Percentiles rank a stretch among this genome's conserved stretches.
Evolutionary conservation across 345 rosid genomes (phyloP).

Genomic region (Citrus glauca): DNA sequence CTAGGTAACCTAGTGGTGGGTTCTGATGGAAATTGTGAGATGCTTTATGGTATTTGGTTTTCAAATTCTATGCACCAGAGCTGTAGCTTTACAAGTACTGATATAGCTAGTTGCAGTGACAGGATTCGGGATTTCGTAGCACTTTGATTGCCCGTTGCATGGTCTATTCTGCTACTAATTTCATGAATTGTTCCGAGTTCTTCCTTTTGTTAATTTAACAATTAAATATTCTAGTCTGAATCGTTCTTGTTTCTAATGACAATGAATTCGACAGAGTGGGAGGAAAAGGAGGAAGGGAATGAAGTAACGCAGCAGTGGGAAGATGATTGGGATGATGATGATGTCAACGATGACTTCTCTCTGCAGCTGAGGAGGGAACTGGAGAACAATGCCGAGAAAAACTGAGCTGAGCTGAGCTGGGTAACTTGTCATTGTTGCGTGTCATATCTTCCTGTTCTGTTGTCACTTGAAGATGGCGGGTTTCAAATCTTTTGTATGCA

Average conservation of each 20-base stretch:
- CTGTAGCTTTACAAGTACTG: not conserved
- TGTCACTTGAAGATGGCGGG: not conserved
- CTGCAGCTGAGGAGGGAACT: slow-evolving; percentile 80
- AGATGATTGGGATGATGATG: slow-evolving; percentile 97
- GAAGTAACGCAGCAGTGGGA: slow-evolving; percentile 89
- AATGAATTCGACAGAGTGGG: slow-evolving; percentile 51
- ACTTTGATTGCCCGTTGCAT: not conserved
- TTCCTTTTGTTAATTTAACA: not conserved
- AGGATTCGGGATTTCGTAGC: not conserved
- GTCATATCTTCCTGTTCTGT: not conserved
- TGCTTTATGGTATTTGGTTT: not conserved
- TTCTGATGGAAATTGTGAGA: not conserved
- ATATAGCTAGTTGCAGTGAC: not conserved
- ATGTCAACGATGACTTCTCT: slow-evolving; percentile 89
- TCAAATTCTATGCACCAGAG: not conserved
- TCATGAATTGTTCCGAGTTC: not conserved
- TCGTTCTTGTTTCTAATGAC: not conserved
- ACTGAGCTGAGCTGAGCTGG: slow-evolving; percentile 20
- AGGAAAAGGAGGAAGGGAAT: slow-evolving; percentile 69
- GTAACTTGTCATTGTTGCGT: not conserved
- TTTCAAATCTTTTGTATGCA: not conserved
- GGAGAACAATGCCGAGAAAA: slow-evolving; percentile 53
- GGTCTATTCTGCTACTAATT: not conserved
- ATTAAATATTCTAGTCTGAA: not conserved
- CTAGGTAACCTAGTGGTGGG: not conserved